phyloP scores from a whole-genome alignment of 176 grass and related monocot species.

The Raddia distichophylla region DNA sequence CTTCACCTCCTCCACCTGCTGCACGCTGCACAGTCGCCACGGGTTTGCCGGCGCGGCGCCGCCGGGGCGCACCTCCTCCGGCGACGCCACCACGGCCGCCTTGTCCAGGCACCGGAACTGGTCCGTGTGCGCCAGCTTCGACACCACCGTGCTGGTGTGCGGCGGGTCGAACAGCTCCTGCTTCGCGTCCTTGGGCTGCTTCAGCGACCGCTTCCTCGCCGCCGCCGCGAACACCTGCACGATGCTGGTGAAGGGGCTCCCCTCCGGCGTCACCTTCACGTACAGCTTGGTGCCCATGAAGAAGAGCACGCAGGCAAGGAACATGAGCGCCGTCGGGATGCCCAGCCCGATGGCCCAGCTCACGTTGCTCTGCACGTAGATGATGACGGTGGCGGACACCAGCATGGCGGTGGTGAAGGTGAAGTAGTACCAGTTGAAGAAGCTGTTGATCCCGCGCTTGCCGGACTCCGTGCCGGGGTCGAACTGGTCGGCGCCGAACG shows the following conservation, averaged over 20 bases:
- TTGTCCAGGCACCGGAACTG: conserved; percentile 90
- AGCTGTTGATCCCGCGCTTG: conserved; percentile 96
- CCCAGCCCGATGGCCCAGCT: conserved; percentile 82
- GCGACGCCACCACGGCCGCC: conserved; percentile 59
- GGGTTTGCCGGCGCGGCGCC: conserved; percentile 46
- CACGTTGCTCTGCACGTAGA: conserved; percentile 96
- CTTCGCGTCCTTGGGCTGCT: conserved; percentile 78
- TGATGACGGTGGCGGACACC: conserved; percentile 87
- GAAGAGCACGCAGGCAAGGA: conserved; percentile 81
- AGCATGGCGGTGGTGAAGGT: conserved; percentile 88
- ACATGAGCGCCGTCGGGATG: conserved; percentile 84
- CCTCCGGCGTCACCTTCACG: conserved; percentile 69
- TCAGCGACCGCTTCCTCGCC: conserved; percentile 51
- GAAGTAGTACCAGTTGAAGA: conserved; percentile 99
- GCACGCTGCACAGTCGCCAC: conserved; percentile 78
- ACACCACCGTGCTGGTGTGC: conserved; percentile 64
- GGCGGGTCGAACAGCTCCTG: conserved; percentile 83
- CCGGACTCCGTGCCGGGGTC: conserved; percentile 78
- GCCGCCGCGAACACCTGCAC: conserved; percentile 63
- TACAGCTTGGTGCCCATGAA: conserved; percentile 82
- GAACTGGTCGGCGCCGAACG: conserved; percentile 93
- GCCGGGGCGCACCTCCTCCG: conserved; percentile 52
- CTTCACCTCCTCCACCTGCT: conserved; percentile 95
- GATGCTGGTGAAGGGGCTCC: conserved; percentile 85
- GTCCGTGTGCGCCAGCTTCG: conserved; percentile 77